These are phyloP conservation scores for Botrytis hyacinthi DNA, from an alignment of 2,329 filamentous ascomycete genomes.

Conservation along the genomic window DNA sequence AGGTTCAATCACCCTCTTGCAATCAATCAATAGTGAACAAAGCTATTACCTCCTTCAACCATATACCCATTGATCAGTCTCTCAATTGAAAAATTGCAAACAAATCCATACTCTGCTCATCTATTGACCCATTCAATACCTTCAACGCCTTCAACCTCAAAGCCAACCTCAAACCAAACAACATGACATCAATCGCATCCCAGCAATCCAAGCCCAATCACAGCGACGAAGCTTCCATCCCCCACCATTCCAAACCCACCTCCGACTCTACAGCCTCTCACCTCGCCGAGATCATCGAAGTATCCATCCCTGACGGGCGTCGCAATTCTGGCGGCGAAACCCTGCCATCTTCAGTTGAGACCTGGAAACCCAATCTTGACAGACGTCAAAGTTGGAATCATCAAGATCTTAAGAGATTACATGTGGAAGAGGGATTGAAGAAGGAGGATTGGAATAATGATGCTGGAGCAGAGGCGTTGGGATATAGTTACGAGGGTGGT, in stretches of 20 bases:
- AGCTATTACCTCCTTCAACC: not conserved
- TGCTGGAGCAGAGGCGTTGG: not conserved
- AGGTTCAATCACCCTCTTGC: not conserved
- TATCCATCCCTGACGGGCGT: conserved; percentile 30
- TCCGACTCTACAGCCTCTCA: not conserved
- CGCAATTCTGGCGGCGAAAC: conserved; percentile 32
- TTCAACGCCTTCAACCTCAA: not conserved
- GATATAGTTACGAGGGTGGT: not conserved
- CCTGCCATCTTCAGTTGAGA: conserved; percentile 27
- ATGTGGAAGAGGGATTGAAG: not conserved
- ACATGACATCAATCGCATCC: conserved; percentile 1
- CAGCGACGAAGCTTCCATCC: not conserved
- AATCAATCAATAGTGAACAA: not conserved
- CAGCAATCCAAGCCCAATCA: not conserved
- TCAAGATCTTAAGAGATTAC: conserved; percentile 35
- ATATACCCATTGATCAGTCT: not conserved
- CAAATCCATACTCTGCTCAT: not conserved
- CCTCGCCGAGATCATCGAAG: not conserved
- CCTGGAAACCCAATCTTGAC: conserved; percentile 32
- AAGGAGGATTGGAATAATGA: conserved; percentile 9
- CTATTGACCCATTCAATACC: not conserved
- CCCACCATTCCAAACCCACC: not conserved
- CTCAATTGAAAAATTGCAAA: not conserved
- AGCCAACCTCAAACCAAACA: not conserved
- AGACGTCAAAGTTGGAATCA: conserved; percentile 32